phyloP scores from a whole-genome alignment of 2,329 filamentous ascomycete genomes.

The Tricladium varicosporioides region DNA sequence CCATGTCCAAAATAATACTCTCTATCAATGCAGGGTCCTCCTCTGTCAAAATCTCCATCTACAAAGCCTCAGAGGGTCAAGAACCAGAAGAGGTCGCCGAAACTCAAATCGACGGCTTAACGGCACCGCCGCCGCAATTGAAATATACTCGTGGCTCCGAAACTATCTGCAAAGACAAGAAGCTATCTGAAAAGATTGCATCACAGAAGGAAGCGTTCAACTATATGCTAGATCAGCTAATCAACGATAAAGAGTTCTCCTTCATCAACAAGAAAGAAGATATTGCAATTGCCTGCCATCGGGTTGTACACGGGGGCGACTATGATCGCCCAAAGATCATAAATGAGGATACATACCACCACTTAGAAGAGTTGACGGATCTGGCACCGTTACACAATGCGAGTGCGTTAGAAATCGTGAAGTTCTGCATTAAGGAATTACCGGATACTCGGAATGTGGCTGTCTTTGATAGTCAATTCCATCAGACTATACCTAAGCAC shows the following conservation, averaged over 20 bases:
- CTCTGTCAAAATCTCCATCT: constrained; percentile 85
- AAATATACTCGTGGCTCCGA: constrained; percentile 62
- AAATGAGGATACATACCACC: constrained; percentile 67
- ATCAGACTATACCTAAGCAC: constrained; percentile 69
- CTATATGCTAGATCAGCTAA: constrained; percentile 66
- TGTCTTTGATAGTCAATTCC: constrained; percentile 87
- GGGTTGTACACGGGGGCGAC: constrained; percentile 85
- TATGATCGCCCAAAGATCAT: constrained; percentile 68
- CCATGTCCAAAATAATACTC: constrained; percentile 64
- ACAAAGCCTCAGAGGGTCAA: constrained; percentile 51
- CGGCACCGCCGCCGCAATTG: constrained; percentile 70
- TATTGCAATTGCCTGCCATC: constrained; percentile 74
- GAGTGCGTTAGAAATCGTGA: constrained; percentile 73
- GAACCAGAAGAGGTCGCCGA: constrained; percentile 67
- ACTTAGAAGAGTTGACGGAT: constrained; percentile 73
- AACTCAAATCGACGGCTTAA: constrained; percentile 72
- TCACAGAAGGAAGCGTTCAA: constrained; percentile 74
- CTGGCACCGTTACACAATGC: constrained; percentile 86
- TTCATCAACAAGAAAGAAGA: constrained; percentile 64
- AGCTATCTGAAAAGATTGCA: constrained; percentile 53
- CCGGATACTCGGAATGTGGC: constrained; percentile 75
- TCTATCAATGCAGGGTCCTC: constrained; percentile 88
- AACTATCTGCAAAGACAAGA: constrained; percentile 52
- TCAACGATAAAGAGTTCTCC: constrained; percentile 61
- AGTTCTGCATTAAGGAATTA: constrained; percentile 61